Conservation (phyloP, 192 early-diverging fungal genomes). For the Nowakowskiella sp. region DNA sequence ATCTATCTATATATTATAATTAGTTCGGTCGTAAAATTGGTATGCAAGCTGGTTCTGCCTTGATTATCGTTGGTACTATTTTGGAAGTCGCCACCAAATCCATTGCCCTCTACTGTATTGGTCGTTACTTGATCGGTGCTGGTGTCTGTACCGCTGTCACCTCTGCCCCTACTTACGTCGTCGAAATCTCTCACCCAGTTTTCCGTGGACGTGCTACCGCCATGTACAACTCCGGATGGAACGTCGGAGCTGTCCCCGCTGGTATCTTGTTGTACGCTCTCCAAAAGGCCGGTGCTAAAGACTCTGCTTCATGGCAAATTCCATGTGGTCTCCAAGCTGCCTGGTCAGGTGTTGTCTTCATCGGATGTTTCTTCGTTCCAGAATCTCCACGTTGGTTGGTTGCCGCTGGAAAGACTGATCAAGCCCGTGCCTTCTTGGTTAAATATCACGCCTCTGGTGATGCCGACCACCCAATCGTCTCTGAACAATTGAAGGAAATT, state of each 20-base stretch:
- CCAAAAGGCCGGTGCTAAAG: background rate
- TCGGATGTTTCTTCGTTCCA: conserved; percentile 29
- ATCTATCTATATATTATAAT: background rate
- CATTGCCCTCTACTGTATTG: conserved; percentile 15
- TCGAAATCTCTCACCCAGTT: conserved; percentile 30
- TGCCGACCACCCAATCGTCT: background rate
- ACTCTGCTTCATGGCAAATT: conserved; percentile 41
- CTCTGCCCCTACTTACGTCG: conserved; percentile 25
- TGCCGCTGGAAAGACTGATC: background rate
- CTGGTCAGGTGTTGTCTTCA: conserved; percentile 39
- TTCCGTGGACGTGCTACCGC: conserved; percentile 27
- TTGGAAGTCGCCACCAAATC: conserved; percentile 7
- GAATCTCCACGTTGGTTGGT: conserved; percentile 17
- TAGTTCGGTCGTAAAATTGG: conserved; percentile 13
- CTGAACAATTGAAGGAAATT: background rate
- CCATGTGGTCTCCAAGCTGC: conserved; percentile 44
- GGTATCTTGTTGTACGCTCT: conserved; percentile 10
- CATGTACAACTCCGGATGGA: conserved; percentile 36
- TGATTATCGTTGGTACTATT: conserved; percentile 16
- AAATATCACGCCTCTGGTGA: background rate
- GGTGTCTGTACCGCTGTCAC: conserved; percentile 24
- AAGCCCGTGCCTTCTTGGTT: conserved; percentile 1
- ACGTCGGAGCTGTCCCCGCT: conserved; percentile 27
- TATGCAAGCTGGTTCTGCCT: conserved; percentile 13
- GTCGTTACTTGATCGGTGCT: conserved; percentile 29